Evolutionary conservation across 768 basidiomycete species (phyloP).

Genomic region (Mycena olivaceomarginata): DNA sequence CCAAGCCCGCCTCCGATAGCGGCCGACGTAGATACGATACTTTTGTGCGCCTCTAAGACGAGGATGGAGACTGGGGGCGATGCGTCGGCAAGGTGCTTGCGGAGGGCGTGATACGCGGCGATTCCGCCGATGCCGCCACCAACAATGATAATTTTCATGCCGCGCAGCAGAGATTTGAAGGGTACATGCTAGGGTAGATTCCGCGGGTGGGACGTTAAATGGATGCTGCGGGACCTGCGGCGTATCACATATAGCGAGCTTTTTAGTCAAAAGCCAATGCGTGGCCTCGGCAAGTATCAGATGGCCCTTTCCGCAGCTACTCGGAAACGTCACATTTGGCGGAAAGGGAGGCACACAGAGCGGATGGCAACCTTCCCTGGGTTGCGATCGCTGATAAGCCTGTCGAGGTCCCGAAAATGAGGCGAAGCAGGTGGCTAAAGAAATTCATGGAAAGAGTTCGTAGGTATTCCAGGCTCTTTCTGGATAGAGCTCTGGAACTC

Average conservation of each 20-base stretch:
- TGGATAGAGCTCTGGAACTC: no score
- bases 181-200: background rate
- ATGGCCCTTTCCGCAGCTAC: constrained; percentile 34
- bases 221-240: constrained; percentile 44
- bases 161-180: constrained; percentile 14
- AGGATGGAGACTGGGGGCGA: constrained; percentile 49
- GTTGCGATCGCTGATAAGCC: background rate
- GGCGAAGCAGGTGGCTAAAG: no score
- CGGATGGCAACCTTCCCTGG: no score
- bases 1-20: constrained; percentile 60
- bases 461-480: no score
- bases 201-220: constrained; percentile 22
- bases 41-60: constrained; percentile 57
- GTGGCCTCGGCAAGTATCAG: constrained; percentile 30
- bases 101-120: constrained; percentile 45
- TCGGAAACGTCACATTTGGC: background rate
- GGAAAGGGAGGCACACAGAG: background rate
- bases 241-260: constrained; percentile 11
- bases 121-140: constrained; percentile 48
- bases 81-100: constrained; percentile 53
- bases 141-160: constrained; percentile 47
- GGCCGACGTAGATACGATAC: constrained; percentile 49
- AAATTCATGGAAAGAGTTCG: background rate
- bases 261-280: constrained; percentile 15
- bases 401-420: background rate